Evolutionary conservation across 225 moss, liverwort and hornwort genomes (phyloP), one percentile per base, ranked within the genome.

Genomic region (Sphagnum tenellum): DNA sequence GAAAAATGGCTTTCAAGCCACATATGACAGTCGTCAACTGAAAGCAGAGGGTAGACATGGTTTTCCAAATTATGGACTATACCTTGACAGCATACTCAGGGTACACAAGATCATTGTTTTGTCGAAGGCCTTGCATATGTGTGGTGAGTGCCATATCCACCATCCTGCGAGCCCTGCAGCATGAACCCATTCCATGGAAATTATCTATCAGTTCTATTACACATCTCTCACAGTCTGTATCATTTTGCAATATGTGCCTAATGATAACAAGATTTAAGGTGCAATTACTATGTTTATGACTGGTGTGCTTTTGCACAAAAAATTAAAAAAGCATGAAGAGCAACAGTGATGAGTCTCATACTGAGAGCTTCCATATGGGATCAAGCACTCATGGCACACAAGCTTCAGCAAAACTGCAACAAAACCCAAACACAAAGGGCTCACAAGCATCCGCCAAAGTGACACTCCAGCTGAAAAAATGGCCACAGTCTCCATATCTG

Each of bases 331-430:
- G 29, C 29, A 29, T 29, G 29, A 29, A 29, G 29, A 29, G 29
- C 29, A 29, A 1, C 29, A 29, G 64, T 69, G 60, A 62, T 55
- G 66, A 48, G 63, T 56, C 50, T 66, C 81, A 11, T 74, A 81
- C 80, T 71, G 80, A 64, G 69, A 73, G 62, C 81, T 81, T 74
- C 81, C 71, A 59, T 73, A 77, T 56, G 81, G 81, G 10, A 77
- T 74, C 68, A 77, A 9, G 54, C 50, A 71, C 49, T 74, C 74
- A 65, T 81, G 68, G 69, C 77, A 74, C 14, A 71, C 58, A 5
- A 77, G 73, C 67, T 81, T 81, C 67, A 81, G 51, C 62, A 66
- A 29, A 2, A 66, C 71, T 6, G 50, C 81, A 55, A 71, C 63
- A 45, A 68, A 44, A 54, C 74, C 58, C 13, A 77, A 51, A 65